Percentiles rank a stretch among this genome's conserved stretches.
phyloP scores from a whole-genome alignment of 2,329 filamentous ascomycete species.

The Amauroascus niger region DNA sequence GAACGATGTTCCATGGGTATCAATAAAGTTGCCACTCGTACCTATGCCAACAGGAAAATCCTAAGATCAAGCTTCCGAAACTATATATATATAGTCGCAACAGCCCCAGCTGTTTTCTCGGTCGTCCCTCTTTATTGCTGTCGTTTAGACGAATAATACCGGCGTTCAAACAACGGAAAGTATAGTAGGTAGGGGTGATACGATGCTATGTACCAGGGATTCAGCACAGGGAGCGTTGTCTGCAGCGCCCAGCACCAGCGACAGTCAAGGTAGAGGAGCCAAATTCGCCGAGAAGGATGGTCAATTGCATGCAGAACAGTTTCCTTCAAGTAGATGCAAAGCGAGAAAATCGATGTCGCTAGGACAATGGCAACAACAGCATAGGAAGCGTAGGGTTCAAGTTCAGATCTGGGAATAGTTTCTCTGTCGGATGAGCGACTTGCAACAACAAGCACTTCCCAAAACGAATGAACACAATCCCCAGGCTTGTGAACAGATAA shows the following conservation, averaged over 20 bases:
- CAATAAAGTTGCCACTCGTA: background rate
- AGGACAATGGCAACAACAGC: background rate
- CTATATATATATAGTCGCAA: background rate
- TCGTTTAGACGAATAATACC: background rate
- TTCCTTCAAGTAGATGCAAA: background rate
- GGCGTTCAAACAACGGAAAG: background rate
- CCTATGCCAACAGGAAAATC: background rate
- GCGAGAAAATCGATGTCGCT: background rate
- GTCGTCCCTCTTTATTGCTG: background rate
- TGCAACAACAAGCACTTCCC: no score
- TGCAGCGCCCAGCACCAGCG: conserved; percentile 7
- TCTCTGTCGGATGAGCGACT: no score
- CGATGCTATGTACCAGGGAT: background rate
- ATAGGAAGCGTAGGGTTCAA: no score
- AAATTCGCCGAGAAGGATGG: background rate
- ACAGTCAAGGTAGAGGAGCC: background rate
- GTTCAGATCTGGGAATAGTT: no score
- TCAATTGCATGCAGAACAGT: background rate
- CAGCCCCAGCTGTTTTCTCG: background rate
- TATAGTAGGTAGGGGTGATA: background rate
- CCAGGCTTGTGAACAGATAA: no score
- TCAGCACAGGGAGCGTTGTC: background rate
- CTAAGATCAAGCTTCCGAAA: background rate
- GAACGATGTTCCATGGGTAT: background rate
- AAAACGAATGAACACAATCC: no score